Conservation (phyloP, 768 basidiomycete species). For the Rhodotorula graminis region DNA sequence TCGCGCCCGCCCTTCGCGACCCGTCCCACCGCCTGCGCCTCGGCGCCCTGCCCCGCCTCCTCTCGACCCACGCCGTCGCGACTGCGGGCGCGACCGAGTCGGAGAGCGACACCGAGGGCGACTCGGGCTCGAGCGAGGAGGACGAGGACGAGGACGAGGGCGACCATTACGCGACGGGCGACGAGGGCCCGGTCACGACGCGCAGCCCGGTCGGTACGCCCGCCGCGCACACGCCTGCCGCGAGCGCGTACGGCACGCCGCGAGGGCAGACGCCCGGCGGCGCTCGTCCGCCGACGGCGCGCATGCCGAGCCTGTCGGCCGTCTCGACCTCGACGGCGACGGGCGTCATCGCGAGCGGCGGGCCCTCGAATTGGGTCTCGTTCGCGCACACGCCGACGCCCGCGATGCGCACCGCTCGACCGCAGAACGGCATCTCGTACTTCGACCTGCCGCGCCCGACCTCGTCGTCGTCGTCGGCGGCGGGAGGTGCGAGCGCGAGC, state of each 20-base stretch:
- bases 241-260: background rate
- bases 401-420: slow-evolving; percentile 24
- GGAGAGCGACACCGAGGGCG: slow-evolving; percentile 43
- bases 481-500: background rate
- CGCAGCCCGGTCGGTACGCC: slow-evolving; percentile 13
- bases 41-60: slow-evolving; percentile 22
- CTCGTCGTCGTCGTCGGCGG: slow-evolving; percentile 3
- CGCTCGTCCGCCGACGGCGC: background rate
- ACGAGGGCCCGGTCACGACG: slow-evolving; percentile 26
- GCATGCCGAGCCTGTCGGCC: slow-evolving; percentile 11
- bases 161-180: slow-evolving; percentile 17
- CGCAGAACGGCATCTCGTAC: slow-evolving; percentile 23
- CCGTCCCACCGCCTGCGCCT: slow-evolving; percentile 2
- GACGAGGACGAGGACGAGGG: slow-evolving; percentile 20
- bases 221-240: slow-evolving; percentile 12
- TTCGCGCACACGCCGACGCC: slow-evolving; percentile 39
- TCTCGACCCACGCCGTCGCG: slow-evolving; percentile 15
- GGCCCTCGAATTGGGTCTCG: slow-evolving; percentile 24
- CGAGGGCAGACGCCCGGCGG: slow-evolving; percentile 3
- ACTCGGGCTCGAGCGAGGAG: slow-evolving; percentile 43
- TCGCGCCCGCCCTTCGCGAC: background rate
- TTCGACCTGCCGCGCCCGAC: slow-evolving; percentile 34
- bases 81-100: slow-evolving; percentile 40
- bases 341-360: background rate
- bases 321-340: background rate